Conservation (phyloP, 139 green algal genomes). For the Chlamydomonas sphaeroides region DNA sequence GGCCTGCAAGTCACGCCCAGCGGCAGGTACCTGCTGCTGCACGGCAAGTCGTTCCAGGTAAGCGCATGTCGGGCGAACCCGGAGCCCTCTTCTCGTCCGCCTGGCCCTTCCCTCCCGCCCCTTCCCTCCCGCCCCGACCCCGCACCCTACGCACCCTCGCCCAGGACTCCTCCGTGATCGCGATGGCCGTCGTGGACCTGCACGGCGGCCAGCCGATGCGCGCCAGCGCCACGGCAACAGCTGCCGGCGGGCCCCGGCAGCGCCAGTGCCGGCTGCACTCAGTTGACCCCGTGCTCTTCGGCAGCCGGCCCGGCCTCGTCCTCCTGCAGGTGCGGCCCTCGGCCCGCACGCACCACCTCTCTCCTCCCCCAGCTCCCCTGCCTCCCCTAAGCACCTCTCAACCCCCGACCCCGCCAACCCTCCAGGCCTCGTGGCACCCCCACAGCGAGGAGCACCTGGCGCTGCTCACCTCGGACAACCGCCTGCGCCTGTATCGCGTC, state of each 20-base stretch:
- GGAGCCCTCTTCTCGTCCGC: too few relatives aligned
- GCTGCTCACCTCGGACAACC: conserved; percentile 51
- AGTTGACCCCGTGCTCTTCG: conserved; percentile 42
- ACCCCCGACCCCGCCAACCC: neutral
- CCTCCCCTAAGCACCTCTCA: too few relatives aligned
- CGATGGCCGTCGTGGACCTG: conserved; percentile 42
- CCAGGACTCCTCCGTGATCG: conserved; percentile 8
- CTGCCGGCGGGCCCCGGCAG: neutral
- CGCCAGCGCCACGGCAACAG: neutral
- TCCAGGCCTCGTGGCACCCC: conserved; percentile 50
- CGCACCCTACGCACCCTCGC: too few relatives aligned
- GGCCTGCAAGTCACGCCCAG: conserved; percentile 16
- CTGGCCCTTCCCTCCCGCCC: too few relatives aligned
- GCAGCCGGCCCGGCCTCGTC: conserved; percentile 32
- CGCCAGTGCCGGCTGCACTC: conserved; percentile 33
- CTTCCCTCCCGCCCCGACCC: too few relatives aligned
- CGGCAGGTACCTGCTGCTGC: conserved; percentile 12
- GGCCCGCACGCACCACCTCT: too few relatives aligned
- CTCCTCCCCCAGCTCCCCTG: neutral
- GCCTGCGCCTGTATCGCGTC: conserved; percentile 47
- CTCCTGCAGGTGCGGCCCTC: conserved; percentile 30
- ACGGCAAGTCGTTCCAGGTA: conserved; percentile 7
- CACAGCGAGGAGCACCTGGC: conserved; percentile 54
- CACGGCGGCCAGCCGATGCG: conserved; percentile 29
- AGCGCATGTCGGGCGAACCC: too few relatives aligned